Conservation (phyloP, 352 stramenopile genomes). For the Phytophthora vignae region DNA sequence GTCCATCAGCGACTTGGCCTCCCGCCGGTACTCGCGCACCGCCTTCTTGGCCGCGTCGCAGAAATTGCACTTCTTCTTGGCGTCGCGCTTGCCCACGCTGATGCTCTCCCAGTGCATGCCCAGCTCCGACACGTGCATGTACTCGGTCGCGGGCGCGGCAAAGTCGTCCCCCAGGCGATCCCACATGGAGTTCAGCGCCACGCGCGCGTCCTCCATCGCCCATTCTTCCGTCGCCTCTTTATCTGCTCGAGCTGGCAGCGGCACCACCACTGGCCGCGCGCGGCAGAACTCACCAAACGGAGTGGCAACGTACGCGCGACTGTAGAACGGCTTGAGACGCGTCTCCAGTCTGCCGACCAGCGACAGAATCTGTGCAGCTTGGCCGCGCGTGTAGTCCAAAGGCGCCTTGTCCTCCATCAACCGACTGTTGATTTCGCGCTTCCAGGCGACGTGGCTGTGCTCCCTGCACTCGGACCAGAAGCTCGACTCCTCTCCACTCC, state of each 20-base stretch:
- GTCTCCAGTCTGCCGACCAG: constrained; percentile 38
- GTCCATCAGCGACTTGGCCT: constrained; percentile 47
- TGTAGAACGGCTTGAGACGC: constrained; percentile 38
- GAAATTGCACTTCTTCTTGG: constrained; percentile 41
- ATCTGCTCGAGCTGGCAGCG: constrained; percentile 21
- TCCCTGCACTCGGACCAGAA: constrained; percentile 32
- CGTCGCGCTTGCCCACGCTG: constrained; percentile 18
- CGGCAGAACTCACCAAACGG: constrained; percentile 45
- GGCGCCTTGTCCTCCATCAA: constrained; percentile 36
- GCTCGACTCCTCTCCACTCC: constrained; percentile 12
- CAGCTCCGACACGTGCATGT: constrained; percentile 57
- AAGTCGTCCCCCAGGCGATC: constrained; percentile 53
- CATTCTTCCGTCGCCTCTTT: constrained; percentile 13
- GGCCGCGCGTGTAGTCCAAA: constrained; percentile 25
- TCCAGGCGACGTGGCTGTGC: constrained; percentile 23
- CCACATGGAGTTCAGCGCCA: constrained; percentile 34
- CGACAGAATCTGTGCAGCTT: constrained; percentile 43
- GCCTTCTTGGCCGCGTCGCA: constrained; percentile 45
- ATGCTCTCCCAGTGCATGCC: constrained; percentile 67
- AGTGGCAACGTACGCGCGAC: constrained; percentile 32
- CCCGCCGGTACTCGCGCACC: constrained; percentile 50
- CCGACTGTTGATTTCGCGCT: constrained; percentile 29
- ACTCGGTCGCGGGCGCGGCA: constrained; percentile 30
- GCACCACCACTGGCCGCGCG: constrained; percentile 38
- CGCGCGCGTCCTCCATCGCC: constrained; percentile 38